Conservation (phyloP, 257 asterid genomes). For the Solanum infundibuliforme region DNA sequence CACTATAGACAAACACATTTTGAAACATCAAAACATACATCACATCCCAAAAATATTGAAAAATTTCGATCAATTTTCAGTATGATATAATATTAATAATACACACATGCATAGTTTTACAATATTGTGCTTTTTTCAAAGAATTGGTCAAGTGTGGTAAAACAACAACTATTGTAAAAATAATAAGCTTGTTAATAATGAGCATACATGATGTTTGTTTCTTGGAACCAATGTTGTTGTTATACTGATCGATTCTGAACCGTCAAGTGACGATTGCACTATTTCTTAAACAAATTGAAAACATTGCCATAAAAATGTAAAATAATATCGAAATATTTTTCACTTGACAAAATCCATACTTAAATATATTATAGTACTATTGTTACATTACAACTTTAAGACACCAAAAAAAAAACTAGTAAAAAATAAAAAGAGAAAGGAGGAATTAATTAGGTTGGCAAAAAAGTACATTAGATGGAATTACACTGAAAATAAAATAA, state of each 20-base stretch:
- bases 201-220: not conserved
- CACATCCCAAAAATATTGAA: not conserved
- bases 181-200: not conserved
- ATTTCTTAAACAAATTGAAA: too few relatives aligned
- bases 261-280: not conserved
- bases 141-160: not conserved
- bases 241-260: not conserved
- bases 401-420: not conserved
- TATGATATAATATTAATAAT: not conserved
- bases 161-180: not conserved
- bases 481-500: not conserved
- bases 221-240: not conserved
- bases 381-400: not conserved
- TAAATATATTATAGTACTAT: not conserved
- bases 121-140: not conserved
- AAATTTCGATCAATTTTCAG: not conserved
- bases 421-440: not conserved
- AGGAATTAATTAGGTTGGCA: slow-evolving; percentile 1
- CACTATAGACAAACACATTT: not conserved
- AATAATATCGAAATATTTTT: too few relatives aligned
- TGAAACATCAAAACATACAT: not conserved
- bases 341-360: not conserved
- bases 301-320: not conserved
- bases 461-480: not conserved
- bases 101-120: not conserved